These are phyloP conservation scores for Vitellaria paradoxa DNA, from an alignment of 179 eudicot genomes.

Conservation along the genomic window DNA sequence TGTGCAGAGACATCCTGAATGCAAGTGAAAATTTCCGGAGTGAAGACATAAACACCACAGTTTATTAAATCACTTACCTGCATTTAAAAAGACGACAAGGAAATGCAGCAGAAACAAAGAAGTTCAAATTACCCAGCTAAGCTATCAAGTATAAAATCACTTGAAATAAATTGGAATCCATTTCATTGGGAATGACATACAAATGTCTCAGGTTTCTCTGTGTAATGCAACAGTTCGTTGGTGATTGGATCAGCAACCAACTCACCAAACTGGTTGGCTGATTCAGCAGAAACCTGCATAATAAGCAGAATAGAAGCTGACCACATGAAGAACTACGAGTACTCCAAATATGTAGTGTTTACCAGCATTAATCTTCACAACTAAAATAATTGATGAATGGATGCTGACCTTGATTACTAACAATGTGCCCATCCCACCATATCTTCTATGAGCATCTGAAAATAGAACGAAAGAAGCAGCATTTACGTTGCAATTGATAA, in stretches of 20 bases:
- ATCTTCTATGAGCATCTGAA: slow-evolving; percentile 76
- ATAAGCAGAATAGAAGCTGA: neutral
- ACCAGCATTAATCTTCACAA: neutral
- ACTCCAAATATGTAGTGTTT: neutral
- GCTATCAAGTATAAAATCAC: slow-evolving; percentile 11
- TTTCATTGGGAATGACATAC: slow-evolving; percentile 40
- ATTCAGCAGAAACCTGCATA: slow-evolving; percentile 88
- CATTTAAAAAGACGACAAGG: slow-evolving; percentile 20
- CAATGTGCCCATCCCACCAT: slow-evolving; percentile 89
- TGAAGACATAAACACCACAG: slow-evolving; percentile 81
- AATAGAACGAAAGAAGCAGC: slow-evolving; percentile 6
- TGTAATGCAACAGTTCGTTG: slow-evolving; percentile 88
- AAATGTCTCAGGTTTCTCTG: slow-evolving; percentile 98
- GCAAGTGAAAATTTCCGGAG: slow-evolving; percentile 65
- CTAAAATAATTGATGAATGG: neutral
- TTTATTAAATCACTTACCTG: slow-evolving; percentile 90
- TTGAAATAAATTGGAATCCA: neutral
- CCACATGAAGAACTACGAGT: neutral
- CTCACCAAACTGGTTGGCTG: slow-evolving; percentile 94
- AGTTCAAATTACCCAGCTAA: slow-evolving; percentile 4
- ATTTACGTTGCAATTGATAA: neutral
- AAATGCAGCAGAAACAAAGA: slow-evolving; percentile 14
- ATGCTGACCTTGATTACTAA: slow-evolving; percentile 77
- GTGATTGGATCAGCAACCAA: slow-evolving; percentile 81
- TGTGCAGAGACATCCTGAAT: slow-evolving; percentile 52